phyloP scores from a whole-genome alignment of 345 rosid species.

The Capsella bursapastoris region DNA sequence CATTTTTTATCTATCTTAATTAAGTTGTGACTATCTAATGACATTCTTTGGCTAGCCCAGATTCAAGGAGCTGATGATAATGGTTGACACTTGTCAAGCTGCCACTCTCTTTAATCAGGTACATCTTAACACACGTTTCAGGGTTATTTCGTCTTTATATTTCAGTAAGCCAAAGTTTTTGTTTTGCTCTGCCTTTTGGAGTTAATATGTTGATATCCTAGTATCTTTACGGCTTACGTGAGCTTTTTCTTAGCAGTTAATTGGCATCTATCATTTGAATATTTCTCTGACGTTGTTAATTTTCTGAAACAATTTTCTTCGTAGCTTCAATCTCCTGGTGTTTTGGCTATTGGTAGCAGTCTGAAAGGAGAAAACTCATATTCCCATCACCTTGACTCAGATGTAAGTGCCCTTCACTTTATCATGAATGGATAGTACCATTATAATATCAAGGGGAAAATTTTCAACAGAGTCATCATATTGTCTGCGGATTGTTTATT shows the following conservation, averaged over 20 bases:
- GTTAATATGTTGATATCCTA: not conserved
- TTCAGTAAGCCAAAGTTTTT: not conserved
- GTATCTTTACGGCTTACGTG: conserved; percentile 4
- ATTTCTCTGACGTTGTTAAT: conserved; percentile 12
- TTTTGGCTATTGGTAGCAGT: conserved; percentile 97
- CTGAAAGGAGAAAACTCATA: conserved; percentile 98
- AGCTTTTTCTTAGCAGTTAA: conserved; percentile 19
- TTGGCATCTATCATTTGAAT: too few species aligned
- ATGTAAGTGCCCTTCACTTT: conserved; percentile 58
- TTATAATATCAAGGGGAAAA: not conserved
- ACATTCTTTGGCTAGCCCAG: conserved; percentile 49
- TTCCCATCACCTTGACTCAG: conserved; percentile 96
- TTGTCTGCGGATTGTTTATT: conserved; percentile 22
- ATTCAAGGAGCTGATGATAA: conserved; percentile 95
- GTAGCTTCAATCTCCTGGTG: conserved; percentile 96
- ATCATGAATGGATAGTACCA: conserved; percentile 13
- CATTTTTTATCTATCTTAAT: conserved; percentile 12
- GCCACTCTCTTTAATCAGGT: conserved; percentile 98
- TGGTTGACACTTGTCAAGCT: conserved; percentile 99
- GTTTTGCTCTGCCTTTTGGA: conserved; percentile 26
- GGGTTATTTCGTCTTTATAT: not conserved
- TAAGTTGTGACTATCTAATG: conserved; percentile 33
- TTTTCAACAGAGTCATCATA: conserved; percentile 11
- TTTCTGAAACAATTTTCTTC: conserved; percentile 13
- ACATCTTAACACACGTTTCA: conserved; percentile 20